These are phyloP conservation scores for Hanseniaspora osmophila DNA, from an alignment of 805 yeast species.

Conservation along the genomic window DNA sequence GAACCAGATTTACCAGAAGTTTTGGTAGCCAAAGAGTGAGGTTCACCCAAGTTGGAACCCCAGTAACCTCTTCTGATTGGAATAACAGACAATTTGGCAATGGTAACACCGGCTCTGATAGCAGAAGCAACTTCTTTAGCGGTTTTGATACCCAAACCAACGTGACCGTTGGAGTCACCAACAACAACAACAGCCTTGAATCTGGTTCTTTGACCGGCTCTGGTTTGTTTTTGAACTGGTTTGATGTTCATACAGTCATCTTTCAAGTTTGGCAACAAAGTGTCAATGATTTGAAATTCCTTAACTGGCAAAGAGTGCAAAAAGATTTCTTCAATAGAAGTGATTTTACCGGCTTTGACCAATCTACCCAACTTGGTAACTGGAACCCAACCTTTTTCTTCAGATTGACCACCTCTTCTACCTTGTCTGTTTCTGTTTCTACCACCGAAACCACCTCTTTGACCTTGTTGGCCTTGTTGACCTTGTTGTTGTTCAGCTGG, in stretches of 20 bases:
- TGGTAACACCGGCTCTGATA: conserved; percentile 98
- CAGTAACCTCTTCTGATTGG: conserved; percentile 99
- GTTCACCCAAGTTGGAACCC: conserved; percentile 99
- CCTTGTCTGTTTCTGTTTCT: conserved; percentile 45
- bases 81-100: conserved; percentile 95
- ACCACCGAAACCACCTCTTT: conserved; percentile 40
- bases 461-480: conserved; percentile 22
- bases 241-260: conserved; percentile 99
- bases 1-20: conserved; percentile 99
- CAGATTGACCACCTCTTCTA: conserved; percentile 61
- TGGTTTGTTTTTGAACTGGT: conserved; percentile 99
- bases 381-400: conserved; percentile 99
- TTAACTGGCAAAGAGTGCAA: conserved; percentile 97
- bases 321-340: conserved; percentile 95
- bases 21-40: conserved; percentile 96
- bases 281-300: conserved; percentile 98
- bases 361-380: conserved; percentile 99
- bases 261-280: conserved; percentile 84
- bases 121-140: conserved; percentile 99
- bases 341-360: conserved; percentile 95
- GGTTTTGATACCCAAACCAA: conserved; percentile 99
- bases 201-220: conserved; percentile 99
- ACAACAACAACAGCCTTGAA: conserved; percentile 99
- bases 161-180: conserved; percentile 99
- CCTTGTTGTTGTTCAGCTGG: conserved; percentile 15